These are phyloP conservation scores for Diaporthe eres DNA, from an alignment of 2,329 filamentous ascomycete species.

Conservation along the genomic window DNA sequence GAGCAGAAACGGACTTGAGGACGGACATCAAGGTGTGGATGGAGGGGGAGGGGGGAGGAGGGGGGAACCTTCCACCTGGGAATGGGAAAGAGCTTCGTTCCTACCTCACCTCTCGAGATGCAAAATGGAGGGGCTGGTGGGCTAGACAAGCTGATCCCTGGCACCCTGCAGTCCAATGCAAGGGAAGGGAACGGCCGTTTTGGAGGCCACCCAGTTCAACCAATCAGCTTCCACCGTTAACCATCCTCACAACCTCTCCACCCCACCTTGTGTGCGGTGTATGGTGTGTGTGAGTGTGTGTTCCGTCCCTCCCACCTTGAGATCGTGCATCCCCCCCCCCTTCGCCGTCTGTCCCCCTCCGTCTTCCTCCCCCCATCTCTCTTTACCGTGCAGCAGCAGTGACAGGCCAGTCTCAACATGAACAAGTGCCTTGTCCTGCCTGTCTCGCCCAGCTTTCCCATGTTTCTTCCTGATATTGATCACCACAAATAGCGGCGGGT, in stretches of 20 bases:
- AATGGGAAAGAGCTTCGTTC: neutral
- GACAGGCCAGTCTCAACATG: constrained; percentile 26
- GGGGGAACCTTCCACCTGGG: constrained; percentile 7
- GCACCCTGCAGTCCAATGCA: constrained; percentile 30
- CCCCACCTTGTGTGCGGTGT: constrained; percentile 16
- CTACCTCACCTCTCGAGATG: neutral
- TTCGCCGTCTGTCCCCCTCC: neutral
- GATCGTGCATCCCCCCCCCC: neutral
- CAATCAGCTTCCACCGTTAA: constrained; percentile 21
- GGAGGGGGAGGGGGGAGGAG: neutral
- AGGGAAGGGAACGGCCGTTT: constrained; percentile 31
- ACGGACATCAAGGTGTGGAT: constrained; percentile 11
- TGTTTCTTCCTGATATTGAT: constrained; percentile 18
- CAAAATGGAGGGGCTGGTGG: constrained; percentile 35
- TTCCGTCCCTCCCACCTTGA: neutral
- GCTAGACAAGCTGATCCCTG: constrained; percentile 18
- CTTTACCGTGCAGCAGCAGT: neutral
- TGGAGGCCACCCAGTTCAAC: neutral
- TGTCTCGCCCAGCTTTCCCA: constrained; percentile 25
- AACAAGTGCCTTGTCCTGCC: constrained; percentile 20
- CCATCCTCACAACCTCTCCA: neutral
- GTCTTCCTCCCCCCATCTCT: neutral
- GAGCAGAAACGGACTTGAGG: constrained; percentile 15
- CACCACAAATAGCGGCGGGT: constrained; percentile 7
- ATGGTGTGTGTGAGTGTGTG: constrained; percentile 1